Percentiles rank a stretch among this genome's conserved stretches.
Conservation (phyloP, 495 filamentous ascomycete genomes). For the Penicillium macrosclerotiorum region DNA sequence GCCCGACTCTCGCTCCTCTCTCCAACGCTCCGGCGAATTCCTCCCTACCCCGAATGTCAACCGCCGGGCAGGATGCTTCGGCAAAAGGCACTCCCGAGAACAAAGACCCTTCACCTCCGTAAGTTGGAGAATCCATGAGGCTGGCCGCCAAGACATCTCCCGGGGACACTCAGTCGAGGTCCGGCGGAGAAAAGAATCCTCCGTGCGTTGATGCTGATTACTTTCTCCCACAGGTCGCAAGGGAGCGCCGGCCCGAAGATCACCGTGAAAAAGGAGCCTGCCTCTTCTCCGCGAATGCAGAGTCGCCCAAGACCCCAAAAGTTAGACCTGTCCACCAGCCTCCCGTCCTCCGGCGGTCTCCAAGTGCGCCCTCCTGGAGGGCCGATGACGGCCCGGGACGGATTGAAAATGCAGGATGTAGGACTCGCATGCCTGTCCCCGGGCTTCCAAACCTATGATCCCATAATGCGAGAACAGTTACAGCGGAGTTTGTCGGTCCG, state of each 20-base stretch:
- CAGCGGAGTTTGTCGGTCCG: slow-evolving; percentile 90
- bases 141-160: too few species aligned
- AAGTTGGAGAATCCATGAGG: slow-evolving; percentile 40
- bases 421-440: slow-evolving; percentile 93
- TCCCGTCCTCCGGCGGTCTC: slow-evolving; percentile 57
- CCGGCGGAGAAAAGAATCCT: too few species aligned
- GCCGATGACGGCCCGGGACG: slow-evolving; percentile 77
- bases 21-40: slow-evolving; percentile 29
- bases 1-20: slow-evolving; percentile 42
- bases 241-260: slow-evolving; percentile 67
- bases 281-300: slow-evolving; percentile 75
- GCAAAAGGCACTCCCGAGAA: slow-evolving; percentile 47
- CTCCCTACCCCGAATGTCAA: slow-evolving; percentile 37
- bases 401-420: slow-evolving; percentile 83
- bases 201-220: neutral
- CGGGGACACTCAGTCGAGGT: too few species aligned
- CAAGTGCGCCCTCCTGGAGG: slow-evolving; percentile 66
- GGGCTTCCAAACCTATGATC: slow-evolving; percentile 93
- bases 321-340: slow-evolving; percentile 78
- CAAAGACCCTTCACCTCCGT: slow-evolving; percentile 55
- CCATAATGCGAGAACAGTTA: slow-evolving; percentile 91
- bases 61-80: slow-evolving; percentile 38
- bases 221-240: slow-evolving; percentile 24
- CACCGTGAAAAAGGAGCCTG: slow-evolving; percentile 93
- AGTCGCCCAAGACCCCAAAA: slow-evolving; percentile 80